phyloP scores from a whole-genome alignment of 1,284 basidiomycete species.

The Cryptococcus sp. region DNA sequence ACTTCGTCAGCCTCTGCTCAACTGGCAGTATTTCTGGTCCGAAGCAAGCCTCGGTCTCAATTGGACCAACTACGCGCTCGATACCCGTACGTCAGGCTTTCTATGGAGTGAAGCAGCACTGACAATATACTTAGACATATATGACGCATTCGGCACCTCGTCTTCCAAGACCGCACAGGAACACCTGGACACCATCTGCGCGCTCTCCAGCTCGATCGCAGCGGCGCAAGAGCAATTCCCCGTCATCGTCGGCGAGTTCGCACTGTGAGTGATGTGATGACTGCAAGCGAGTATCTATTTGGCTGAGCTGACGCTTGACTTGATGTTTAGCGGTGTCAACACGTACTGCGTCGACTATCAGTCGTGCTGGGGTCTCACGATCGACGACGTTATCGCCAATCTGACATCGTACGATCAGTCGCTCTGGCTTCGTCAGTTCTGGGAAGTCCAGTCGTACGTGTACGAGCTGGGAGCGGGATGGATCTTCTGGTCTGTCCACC shows the following conservation, averaged over 20 bases:
- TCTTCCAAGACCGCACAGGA: slow-evolving; percentile 28
- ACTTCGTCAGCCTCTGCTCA: slow-evolving; percentile 22
- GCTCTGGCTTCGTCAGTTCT: slow-evolving; percentile 38
- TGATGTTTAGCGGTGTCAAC: slow-evolving; percentile 20
- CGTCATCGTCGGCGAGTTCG: slow-evolving; percentile 36
- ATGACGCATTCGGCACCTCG: slow-evolving; percentile 38
- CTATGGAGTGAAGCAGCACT: background rate
- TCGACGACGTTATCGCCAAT: slow-evolving; percentile 30
- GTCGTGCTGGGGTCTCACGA: slow-evolving; percentile 26
- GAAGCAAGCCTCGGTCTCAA: slow-evolving; percentile 25
- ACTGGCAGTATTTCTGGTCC: slow-evolving; percentile 44
- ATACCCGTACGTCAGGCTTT: slow-evolving; percentile 32
- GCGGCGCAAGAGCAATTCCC: slow-evolving; percentile 32
- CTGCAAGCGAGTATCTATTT: background rate
- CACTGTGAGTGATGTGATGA: slow-evolving; percentile 20
- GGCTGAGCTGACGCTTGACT: background rate
- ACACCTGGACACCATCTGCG: slow-evolving; percentile 41
- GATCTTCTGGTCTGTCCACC: slow-evolving; percentile 39
- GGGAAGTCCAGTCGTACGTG: slow-evolving; percentile 41
- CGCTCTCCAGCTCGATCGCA: slow-evolving; percentile 19
- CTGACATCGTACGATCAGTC: slow-evolving; percentile 29
- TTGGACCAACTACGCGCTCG: slow-evolving; percentile 44
- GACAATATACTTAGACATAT: slow-evolving; percentile 27
- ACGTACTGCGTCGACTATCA: slow-evolving; percentile 43
- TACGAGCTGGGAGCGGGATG: slow-evolving; percentile 44